Base-by-base conservation (phyloP, 2,329 filamentous ascomycete species). In the Alternaria solani region DNA sequence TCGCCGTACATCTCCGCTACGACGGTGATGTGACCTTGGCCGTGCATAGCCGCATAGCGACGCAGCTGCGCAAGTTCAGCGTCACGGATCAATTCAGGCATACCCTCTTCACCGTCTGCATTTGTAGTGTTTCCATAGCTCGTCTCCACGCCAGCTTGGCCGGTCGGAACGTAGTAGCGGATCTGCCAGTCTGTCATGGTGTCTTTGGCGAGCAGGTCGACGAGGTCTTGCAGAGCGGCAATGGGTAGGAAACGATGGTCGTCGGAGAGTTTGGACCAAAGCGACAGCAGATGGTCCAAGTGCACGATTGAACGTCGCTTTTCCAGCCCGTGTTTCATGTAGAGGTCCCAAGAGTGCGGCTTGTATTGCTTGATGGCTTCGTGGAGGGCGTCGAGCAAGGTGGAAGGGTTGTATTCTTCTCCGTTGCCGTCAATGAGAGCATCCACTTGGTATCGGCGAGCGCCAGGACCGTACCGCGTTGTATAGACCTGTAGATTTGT, bases 161-260 rank as follows among this genome's bases (percentile, higher is more conserved):
- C 47, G 7, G 59, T 61, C 1, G 59, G 46, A 5, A 61, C 30
- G 23, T 49, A 53, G 23, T 57, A 61, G 5, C 52, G 26, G 2
- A 61, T 42, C 28, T 61, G 36, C 47, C 54, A 61, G 20, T 57
- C 42, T 8, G 53, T 61, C 41, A 30, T 42, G 14, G 34, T 53
- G 20, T 61, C 58, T 16, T 53, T 53, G 16, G 39, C 54, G 23
- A 61, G 44, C 5, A 53, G 23, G 12, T 53, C 14, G 20, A 57
- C 38, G 16, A 57, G 26, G n/a, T 41, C 47, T n/a, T 28, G 28
- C 14, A 56, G 36, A 11, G 16, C 14, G 3, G n/a, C 57, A 36
- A 55, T 47, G 2, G 38, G 39, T 7, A 61, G 11, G 20, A 18
- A 42, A 7, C 18, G 32, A 8, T 55, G 39, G 8, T 28, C 18